A percentile compares a stretch with the other conserved stretches of the same genome.
Evolutionary conservation across 148 eudicot species (phyloP).

Genomic region (Fagopyrum esculentum): DNA sequence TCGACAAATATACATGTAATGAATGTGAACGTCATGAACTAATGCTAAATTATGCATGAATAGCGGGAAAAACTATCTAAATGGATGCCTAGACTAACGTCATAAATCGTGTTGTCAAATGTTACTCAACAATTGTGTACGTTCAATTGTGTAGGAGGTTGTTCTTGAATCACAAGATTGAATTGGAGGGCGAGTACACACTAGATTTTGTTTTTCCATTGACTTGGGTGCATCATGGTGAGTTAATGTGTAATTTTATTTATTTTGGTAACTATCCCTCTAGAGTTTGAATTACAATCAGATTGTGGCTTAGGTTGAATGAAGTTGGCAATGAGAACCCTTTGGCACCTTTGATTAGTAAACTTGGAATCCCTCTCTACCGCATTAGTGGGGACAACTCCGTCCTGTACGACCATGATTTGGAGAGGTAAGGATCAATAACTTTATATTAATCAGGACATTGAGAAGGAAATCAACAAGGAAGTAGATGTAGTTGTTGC

Average conservation of each 20-base stretch:
- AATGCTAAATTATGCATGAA: too few species aligned
- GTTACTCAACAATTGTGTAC: not conserved
- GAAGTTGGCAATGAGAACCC: slow-evolving; percentile 97
- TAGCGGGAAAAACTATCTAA: too few species aligned
- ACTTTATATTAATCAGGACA: not conserved
- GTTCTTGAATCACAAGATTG: slow-evolving; percentile 89
- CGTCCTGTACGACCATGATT: too few species aligned
- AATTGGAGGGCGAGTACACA: slow-evolving; percentile 93
- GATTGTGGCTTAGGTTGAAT: slow-evolving; percentile 69
- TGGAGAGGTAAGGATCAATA: too few species aligned
- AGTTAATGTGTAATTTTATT: slow-evolving; percentile 10
- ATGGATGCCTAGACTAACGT: too few species aligned
- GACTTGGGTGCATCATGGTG: slow-evolving; percentile 99
- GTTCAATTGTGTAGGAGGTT: slow-evolving; percentile 45
- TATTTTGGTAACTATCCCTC: not conserved
- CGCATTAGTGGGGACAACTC: too few species aligned
- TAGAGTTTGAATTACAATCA: not conserved
- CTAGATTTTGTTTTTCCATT: slow-evolving; percentile 91
- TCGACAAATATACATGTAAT: too few species aligned
- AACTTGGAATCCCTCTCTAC: slow-evolving; percentile 31
- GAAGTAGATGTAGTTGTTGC: too few species aligned
- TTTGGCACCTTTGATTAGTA: slow-evolving; percentile 86
- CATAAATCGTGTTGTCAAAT: not conserved
- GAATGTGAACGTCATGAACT: too few species aligned
- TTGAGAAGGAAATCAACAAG: too few species aligned